A percentile compares a stretch with the other conserved stretches of the same genome.
These are phyloP conservation scores for Lachancea fermentati DNA, from an alignment of 805 yeast species.

Conservation along the genomic window DNA sequence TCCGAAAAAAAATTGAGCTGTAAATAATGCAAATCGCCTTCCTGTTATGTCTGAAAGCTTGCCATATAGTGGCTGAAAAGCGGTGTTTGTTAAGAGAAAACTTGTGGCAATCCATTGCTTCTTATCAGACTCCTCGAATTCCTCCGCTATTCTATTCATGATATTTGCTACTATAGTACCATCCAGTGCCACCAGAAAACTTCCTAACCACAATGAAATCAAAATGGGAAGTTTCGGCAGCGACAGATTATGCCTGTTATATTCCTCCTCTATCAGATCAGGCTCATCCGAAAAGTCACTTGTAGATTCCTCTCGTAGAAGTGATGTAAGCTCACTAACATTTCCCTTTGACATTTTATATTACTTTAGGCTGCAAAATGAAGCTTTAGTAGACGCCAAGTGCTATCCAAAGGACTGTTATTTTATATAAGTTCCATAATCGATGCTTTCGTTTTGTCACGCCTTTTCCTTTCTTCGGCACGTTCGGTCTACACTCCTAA, in stretches of 20 bases:
- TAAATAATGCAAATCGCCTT: conserved; percentile 38
- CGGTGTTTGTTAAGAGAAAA: conserved; percentile 56
- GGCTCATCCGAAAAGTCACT: neutral
- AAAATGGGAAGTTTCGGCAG: conserved; percentile 30
- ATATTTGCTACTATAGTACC: conserved; percentile 45
- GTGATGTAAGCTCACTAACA: neutral
- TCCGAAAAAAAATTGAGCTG: conserved; percentile 39
- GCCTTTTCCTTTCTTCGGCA: no score
- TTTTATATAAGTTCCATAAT: no score
- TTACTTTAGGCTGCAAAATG: no score
- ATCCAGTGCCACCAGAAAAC: conserved; percentile 42
- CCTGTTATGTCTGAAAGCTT: conserved; percentile 53
- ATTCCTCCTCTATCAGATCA: conserved; percentile 17
- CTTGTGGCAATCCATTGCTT: conserved; percentile 66
- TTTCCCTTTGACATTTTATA: neutral
- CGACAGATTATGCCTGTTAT: conserved; percentile 23
- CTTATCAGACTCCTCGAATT: conserved; percentile 42
- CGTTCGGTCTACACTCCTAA: no score
- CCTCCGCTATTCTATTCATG: conserved; percentile 43
- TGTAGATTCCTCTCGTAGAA: neutral
- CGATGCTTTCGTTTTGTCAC: no score
- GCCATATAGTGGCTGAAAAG: conserved; percentile 64
- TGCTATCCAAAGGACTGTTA: no score
- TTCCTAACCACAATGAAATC: conserved; percentile 41
- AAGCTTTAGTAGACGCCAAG: no score